These are phyloP conservation scores for Apiospora kogelbergensis DNA, from an alignment of 2,329 filamentous ascomycete species.

Conservation along the genomic window DNA sequence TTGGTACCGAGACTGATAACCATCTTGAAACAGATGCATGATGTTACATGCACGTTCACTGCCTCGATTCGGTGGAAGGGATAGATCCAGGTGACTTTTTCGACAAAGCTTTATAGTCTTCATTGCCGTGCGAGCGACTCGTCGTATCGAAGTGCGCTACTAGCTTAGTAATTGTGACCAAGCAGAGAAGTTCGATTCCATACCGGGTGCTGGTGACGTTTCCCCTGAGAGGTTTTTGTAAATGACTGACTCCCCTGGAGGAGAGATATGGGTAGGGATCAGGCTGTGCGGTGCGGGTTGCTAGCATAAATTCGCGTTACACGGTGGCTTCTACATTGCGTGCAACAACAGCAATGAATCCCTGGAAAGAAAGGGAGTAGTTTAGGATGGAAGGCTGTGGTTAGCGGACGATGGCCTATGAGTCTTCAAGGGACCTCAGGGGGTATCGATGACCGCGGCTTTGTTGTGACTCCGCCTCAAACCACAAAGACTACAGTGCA, in stretches of 20 bases:
- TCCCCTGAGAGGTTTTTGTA: too few species aligned
- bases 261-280: too few species aligned
- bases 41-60: not conserved
- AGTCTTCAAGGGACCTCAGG: not conserved
- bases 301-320: too few species aligned
- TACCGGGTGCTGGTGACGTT: not conserved
- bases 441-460: not conserved
- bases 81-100: not conserved
- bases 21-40: not conserved
- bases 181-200: not conserved
- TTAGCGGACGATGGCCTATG: not conserved
- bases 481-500: not conserved
- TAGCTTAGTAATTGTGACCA: not conserved
- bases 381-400: not conserved
- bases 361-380: not conserved
- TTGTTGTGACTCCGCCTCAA: not conserved
- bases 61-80: not conserved
- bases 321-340: not conserved
- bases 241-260: too few species aligned
- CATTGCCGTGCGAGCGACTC: not conserved
- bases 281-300: too few species aligned
- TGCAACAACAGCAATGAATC: too few species aligned
- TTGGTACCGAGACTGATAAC: not conserved
- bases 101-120: not conserved
- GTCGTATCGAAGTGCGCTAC: not conserved